Base-by-base conservation (phyloP, 345 rosid genomes). In the Sonneratia caseolaris region DNA sequence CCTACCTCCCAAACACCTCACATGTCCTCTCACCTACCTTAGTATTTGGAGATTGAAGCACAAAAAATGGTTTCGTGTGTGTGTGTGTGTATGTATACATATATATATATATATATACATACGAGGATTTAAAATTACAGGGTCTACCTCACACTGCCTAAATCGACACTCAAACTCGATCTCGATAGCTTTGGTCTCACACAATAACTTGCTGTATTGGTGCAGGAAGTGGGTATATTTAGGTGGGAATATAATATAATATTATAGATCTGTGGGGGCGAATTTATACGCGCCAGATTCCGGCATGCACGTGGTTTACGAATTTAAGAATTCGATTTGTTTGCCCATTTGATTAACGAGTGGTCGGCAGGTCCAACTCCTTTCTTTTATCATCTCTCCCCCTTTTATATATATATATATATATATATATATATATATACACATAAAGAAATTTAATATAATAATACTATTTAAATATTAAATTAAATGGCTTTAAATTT, bases 1-100 rank as follows among this genome's bases (percentile, higher is more conserved):
- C 89, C 84, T 68, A 86, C 85, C 84, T 76, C 72, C 80, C 84
- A 79, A 82, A 86, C 87, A 86, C 68, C 48, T 77, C 87, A 83
- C 86, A 80, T 86, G 85, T 38, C 68, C 43, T 62, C 74, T 66
- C 3, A 0, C 32, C 32, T 1, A 27, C 0, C 32, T 27, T 74
- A 69, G 45, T 56, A 66, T 38, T 38, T 40, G 32, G 32, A 27
- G 32, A 27, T 27, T 27, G 32, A 27, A 27, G 32, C 32, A 27
- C 32, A 27, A 27, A 27, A 27, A 27, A 27, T 27, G 32, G 32
- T 27, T 42, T 42, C 45, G 5, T 42, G 45, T 42, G 45, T 42
- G 45, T 42, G 2, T 42, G 7, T 4, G 43, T n/a, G n/a, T n/a
- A n/a, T n/a, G n/a, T n/a, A n/a, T n/a, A n/a, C n/a, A n/a, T n/a